Conservation (phyloP, 169 alveolate species). For the Plasmodium malariae region DNA sequence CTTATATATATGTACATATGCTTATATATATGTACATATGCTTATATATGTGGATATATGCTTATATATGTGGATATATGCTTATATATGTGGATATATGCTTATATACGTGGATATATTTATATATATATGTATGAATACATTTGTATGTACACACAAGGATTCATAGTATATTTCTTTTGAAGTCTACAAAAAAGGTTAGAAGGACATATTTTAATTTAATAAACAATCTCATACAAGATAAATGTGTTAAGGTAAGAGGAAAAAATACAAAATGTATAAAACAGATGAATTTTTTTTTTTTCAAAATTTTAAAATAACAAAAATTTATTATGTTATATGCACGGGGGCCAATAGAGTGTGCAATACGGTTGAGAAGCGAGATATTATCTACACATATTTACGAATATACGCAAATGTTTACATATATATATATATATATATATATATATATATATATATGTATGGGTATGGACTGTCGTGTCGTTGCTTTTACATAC, state of each 20-base stretch:
- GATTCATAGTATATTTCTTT: not conserved
- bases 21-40: not conserved
- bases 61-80: not conserved
- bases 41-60: not conserved
- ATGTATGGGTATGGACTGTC: not conserved
- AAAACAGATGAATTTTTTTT: not conserved
- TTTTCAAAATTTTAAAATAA: not conserved
- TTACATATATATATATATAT: constrained; percentile 1
- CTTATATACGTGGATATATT: not conserved
- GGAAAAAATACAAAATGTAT: constrained; percentile 2
- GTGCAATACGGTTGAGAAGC: too few relatives aligned
- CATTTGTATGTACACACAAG: not conserved
- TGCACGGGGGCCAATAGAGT: too few relatives aligned
- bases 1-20: not conserved
- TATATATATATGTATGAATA: not conserved
- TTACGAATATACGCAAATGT: too few relatives aligned
- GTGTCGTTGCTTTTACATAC: not conserved
- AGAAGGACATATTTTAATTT: constrained; percentile 65
- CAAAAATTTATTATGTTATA: not conserved
- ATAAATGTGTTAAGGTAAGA: constrained; percentile 74
- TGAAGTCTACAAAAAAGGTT: constrained; percentile 68
- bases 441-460: not conserved
- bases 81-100: not conserved
- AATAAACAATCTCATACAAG: constrained; percentile 69
- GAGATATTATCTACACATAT: too few relatives aligned